Conservation (phyloP, 495 filamentous ascomycete species). For the Daldinia bambusicola region DNA sequence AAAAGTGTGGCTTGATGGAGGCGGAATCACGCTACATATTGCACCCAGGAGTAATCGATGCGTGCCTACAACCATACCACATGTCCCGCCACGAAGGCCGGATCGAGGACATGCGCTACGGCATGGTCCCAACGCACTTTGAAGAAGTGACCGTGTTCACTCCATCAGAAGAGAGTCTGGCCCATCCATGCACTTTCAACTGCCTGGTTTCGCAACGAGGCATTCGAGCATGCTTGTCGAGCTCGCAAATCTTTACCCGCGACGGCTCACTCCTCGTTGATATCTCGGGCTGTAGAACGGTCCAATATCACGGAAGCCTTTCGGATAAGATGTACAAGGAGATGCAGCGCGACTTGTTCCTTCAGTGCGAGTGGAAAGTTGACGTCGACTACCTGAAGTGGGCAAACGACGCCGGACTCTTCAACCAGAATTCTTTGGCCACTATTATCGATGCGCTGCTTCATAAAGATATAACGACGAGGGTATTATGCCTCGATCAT, state of each 20-base stretch:
- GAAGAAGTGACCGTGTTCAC: conserved; percentile 50
- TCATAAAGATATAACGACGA: background rate
- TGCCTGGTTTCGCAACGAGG: conserved; percentile 19
- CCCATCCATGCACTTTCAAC: conserved; percentile 1
- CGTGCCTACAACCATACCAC: conserved; percentile 51
- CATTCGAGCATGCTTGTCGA: conserved; percentile 9
- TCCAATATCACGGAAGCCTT: conserved; percentile 49
- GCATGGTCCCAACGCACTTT: conserved; percentile 51
- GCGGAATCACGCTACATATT: conserved; percentile 52
- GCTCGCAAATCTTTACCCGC: conserved; percentile 11
- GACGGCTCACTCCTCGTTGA: conserved; percentile 45
- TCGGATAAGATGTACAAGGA: conserved; percentile 32
- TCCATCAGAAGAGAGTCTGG: conserved; percentile 35
- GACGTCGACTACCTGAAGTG: conserved; percentile 9
- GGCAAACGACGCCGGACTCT: background rate
- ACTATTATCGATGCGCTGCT: background rate
- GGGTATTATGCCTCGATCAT: background rate
- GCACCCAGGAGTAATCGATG: conserved; percentile 53
- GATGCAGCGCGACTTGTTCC: background rate
- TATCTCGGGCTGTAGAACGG: conserved; percentile 42
- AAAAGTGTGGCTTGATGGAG: background rate
- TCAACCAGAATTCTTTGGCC: conserved; percentile 7
- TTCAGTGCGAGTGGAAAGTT: conserved; percentile 32
- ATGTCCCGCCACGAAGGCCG: conserved; percentile 48
- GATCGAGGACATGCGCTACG: conserved; percentile 45